A percentile compares a stretch with the other conserved stretches of the same genome.
Conservation (phyloP, 192 early-diverging fungal species). For the Umbelopsis sp. region DNA sequence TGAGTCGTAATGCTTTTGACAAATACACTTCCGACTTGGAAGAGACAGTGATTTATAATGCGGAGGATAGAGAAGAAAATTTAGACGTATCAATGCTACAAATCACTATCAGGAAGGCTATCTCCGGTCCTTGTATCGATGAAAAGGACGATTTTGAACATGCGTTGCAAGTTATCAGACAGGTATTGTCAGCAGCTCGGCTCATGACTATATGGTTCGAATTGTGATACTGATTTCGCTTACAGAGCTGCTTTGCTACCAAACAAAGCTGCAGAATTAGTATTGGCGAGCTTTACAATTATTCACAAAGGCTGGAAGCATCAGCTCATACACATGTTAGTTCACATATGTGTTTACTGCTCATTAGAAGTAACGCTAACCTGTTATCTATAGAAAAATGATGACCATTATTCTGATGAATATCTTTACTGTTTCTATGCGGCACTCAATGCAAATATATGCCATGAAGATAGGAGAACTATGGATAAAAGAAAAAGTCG, state of each 20-base stretch:
- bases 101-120: not conserved
- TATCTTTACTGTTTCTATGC: not conserved
- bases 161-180: slow-evolving; percentile 1
- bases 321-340: not conserved
- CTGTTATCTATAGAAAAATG: not conserved
- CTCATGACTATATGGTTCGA: not conserved
- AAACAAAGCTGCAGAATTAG: not conserved
- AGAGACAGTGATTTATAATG: slow-evolving; percentile 9
- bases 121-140: not conserved
- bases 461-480: not conserved
- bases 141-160: not conserved
- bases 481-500: not conserved
- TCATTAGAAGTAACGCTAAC: not conserved
- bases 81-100: slow-evolving; percentile 1
- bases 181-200: not conserved
- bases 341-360: not conserved
- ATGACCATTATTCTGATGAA: not conserved
- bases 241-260: slow-evolving; percentile 5
- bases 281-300: not conserved
- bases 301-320: not conserved
- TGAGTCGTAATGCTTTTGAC: not conserved
- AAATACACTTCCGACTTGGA: not conserved
- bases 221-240: not conserved
- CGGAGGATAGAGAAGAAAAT: not conserved
- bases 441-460: not conserved